phyloP scores from a whole-genome alignment of 2,329 filamentous ascomycete species.

The Alternaria triticimaculans region DNA sequence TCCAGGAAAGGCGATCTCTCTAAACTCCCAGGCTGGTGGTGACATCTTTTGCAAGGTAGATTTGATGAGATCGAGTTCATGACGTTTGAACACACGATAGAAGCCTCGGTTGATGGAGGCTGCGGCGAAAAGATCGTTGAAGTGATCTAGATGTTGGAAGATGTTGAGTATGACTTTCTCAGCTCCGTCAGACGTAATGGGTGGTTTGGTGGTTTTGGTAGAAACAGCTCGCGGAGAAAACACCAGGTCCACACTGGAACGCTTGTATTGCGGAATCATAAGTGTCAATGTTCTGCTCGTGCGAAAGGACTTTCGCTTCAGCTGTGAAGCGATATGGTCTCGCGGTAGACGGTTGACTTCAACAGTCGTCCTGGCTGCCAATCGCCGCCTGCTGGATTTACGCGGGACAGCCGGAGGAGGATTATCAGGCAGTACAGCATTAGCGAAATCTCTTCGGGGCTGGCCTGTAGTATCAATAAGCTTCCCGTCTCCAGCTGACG shows the following conservation, averaged over 20 bases:
- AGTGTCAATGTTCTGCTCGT: constrained; percentile 31
- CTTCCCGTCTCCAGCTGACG: constrained; percentile 4
- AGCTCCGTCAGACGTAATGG: constrained; percentile 53
- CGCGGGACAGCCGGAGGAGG: constrained; percentile 48
- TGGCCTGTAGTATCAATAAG: constrained; percentile 10
- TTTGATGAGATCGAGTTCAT: constrained; percentile 63
- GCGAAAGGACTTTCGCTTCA: constrained; percentile 25
- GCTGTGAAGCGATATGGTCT: constrained; percentile 42
- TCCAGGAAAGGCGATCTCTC: constrained; percentile 63
- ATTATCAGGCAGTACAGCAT: constrained; percentile 5
- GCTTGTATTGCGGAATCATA: constrained; percentile 30
- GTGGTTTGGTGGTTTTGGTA: constrained; percentile 26
- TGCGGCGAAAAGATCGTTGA: constrained; percentile 63
- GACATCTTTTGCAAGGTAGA: constrained; percentile 60
- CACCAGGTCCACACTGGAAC: constrained; percentile 28
- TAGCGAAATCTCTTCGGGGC: constrained; percentile 18
- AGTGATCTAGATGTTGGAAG: constrained; percentile 55
- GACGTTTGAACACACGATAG: constrained; percentile 63
- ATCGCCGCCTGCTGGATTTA: constrained; percentile 52
- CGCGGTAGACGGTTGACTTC: constrained; percentile 34
- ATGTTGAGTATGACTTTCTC: constrained; percentile 62
- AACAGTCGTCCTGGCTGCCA: constrained; percentile 18
- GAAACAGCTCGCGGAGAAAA: constrained; percentile 28
- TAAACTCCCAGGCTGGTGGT: constrained; percentile 65
- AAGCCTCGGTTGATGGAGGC: constrained; percentile 63